A percentile compares a stretch with the other conserved stretches of the same genome.
These are phyloP conservation scores for Goffeauzyma gilvescens DNA, from an alignment of 768 basidiomycete species.

Conservation along the genomic window DNA sequence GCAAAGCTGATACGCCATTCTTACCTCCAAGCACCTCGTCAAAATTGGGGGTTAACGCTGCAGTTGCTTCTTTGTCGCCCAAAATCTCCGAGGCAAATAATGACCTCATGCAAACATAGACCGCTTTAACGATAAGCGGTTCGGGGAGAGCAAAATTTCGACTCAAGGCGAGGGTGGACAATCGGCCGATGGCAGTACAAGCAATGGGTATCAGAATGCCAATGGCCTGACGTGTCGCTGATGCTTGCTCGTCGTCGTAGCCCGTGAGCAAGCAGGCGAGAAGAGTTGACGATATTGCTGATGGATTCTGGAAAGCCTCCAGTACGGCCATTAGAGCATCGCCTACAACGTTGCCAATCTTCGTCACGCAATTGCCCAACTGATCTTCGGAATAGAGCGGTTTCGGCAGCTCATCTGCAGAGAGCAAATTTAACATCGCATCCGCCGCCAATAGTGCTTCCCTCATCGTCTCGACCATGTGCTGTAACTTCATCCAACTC, in stretches of 20 bases:
- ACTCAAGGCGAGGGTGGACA: too few relatives aligned
- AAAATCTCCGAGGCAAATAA: constrained; percentile 43
- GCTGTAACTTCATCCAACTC: constrained; percentile 32
- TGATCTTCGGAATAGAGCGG: constrained; percentile 91
- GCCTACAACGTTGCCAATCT: constrained; percentile 61
- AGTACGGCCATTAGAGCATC: constrained; percentile 65
- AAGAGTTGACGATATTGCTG: not conserved
- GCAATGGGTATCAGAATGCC: too few relatives aligned
- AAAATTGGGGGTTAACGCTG: constrained; percentile 61
- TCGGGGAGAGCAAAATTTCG: too few relatives aligned
- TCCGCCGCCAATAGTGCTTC: constrained; percentile 57
- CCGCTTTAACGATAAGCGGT: too few relatives aligned
- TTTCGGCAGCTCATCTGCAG: constrained; percentile 61
- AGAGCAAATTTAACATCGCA: constrained; percentile 58
- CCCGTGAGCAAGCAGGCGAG: constrained; percentile 26
- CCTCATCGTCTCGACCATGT: constrained; percentile 40
- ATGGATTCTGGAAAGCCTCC: constrained; percentile 37
- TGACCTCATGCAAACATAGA: too few relatives aligned
- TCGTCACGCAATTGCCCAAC: constrained; percentile 54
- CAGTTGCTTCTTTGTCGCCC: constrained; percentile 51
- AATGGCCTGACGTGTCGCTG: constrained; percentile 6
- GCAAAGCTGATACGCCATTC: constrained; percentile 22
- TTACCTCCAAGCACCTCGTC: constrained; percentile 62
- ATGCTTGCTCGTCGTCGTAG: not conserved
- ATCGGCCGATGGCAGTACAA: too few relatives aligned